phyloP scores from a whole-genome alignment of 2,329 filamentous ascomycete genomes.

The Fusarium sp. region DNA sequence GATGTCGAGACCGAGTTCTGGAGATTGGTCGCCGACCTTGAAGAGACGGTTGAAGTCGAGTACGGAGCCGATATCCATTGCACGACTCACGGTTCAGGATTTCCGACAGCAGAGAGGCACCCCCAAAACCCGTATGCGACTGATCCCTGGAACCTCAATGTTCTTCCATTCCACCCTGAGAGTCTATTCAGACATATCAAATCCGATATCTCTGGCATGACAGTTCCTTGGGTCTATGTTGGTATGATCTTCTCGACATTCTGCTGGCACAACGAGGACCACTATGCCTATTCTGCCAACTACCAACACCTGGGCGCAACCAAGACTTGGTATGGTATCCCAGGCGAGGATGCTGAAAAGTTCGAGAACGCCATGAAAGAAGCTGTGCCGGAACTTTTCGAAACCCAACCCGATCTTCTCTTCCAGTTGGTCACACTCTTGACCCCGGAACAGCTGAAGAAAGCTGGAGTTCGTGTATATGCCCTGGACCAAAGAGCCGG shows the following conservation, averaged over 20 bases:
- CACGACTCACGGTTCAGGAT: slow-evolving; percentile 96
- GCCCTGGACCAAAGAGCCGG: slow-evolving; percentile 96
- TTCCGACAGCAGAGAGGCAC: slow-evolving; percentile 92
- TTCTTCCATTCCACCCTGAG: slow-evolving; percentile 88
- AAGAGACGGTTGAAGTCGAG: slow-evolving; percentile 96
- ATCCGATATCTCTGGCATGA: slow-evolving; percentile 98
- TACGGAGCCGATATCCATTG: slow-evolving; percentile 99
- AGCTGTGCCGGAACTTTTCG: slow-evolving; percentile 94
- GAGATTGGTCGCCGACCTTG: slow-evolving; percentile 91
- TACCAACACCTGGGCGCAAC: slow-evolving; percentile 98
- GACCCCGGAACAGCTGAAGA: slow-evolving; percentile 90
- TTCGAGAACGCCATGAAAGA: slow-evolving; percentile 96
- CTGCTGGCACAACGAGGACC: slow-evolving; percentile 99
- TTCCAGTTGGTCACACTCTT: slow-evolving; percentile 98
- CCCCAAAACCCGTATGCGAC: slow-evolving; percentile 87
- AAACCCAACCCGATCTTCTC: slow-evolving; percentile 93
- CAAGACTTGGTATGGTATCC: slow-evolving; percentile 99
- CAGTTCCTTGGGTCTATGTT: slow-evolving; percentile 98
- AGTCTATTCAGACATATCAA: slow-evolving; percentile 98
- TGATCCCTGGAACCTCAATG: slow-evolving; percentile 96
- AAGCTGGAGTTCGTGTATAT: slow-evolving; percentile 92
- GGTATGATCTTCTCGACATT: slow-evolving; percentile 99
- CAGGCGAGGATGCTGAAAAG: slow-evolving; percentile 90
- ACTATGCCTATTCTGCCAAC: slow-evolving; percentile 97
- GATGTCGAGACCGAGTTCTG: slow-evolving; percentile 98